phyloP scores from a whole-genome alignment of 352 stramenopile genomes.

The Thraustochytrium sp. region DNA sequence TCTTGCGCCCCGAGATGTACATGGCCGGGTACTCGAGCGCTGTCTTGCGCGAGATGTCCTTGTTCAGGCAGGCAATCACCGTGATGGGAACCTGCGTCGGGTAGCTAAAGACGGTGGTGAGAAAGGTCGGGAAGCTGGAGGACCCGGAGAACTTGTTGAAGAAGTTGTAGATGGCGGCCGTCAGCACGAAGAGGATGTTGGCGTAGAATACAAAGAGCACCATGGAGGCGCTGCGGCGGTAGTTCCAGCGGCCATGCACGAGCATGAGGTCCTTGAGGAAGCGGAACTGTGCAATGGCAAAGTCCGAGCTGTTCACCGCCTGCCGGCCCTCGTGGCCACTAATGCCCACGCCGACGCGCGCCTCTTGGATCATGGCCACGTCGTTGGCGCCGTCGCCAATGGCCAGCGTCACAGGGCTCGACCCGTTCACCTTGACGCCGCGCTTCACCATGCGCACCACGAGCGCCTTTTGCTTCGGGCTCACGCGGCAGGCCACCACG shows the following conservation, averaged over 20 bases:
- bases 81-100: constrained; percentile 85
- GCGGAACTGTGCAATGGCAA: constrained; percentile 95
- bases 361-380: constrained; percentile 98
- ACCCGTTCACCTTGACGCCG: constrained; percentile 34
- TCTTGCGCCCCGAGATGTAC: constrained; percentile 68
- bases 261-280: constrained; percentile 87
- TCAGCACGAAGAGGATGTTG: constrained; percentile 90
- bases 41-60: constrained; percentile 65
- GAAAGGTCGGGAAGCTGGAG: constrained; percentile 61
- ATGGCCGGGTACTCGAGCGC: constrained; percentile 68
- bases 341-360: constrained; percentile 96
- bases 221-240: constrained; percentile 88
- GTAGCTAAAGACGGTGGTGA: constrained; percentile 87
- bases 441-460: constrained; percentile 56
- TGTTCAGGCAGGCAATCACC: constrained; percentile 68
- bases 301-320: constrained; percentile 95
- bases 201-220: constrained; percentile 99
- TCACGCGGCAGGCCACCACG: constrained; percentile 81
- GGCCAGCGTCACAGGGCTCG: constrained; percentile 59
- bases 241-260: constrained; percentile 97
- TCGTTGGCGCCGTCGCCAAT: constrained; percentile 99
- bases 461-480: constrained; percentile 82
- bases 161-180: constrained; percentile 83
- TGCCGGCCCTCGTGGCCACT: constrained; percentile 97
- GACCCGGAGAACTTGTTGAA: constrained; percentile 84